A percentile compares a stretch with the other conserved stretches of the same genome.
Conservation (phyloP, 345 rosid genomes). For the Salix dunnii region DNA sequence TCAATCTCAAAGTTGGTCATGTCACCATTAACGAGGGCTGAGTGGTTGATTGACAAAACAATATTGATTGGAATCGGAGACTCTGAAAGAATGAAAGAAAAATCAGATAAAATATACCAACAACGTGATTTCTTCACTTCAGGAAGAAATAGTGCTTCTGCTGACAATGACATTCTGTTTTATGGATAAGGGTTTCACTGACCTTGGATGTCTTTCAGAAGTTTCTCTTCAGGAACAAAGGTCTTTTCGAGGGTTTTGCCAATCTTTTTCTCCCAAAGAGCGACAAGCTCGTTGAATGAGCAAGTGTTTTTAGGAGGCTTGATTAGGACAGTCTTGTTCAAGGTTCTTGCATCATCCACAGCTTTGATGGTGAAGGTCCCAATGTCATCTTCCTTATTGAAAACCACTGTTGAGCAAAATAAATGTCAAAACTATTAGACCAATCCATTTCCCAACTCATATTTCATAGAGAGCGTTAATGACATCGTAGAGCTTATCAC, state of each 20-base stretch:
- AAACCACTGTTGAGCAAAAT: conserved; percentile 10
- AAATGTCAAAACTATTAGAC: not conserved
- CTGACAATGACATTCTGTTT: not conserved
- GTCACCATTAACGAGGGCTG: conserved; percentile 19
- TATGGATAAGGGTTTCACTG: not conserved
- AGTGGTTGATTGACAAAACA: conserved; percentile 14
- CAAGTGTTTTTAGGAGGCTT: conserved; percentile 21
- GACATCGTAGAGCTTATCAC: not conserved
- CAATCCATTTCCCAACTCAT: not conserved
- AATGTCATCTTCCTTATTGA: conserved; percentile 22
- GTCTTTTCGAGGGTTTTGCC: conserved; percentile 30
- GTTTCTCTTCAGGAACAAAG: conserved; percentile 27
- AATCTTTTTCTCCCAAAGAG: conserved; percentile 33
- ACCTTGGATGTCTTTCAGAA: conserved; percentile 35
- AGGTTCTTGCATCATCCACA: conserved; percentile 33
- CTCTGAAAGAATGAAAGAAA: conserved; percentile 4
- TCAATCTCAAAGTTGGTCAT: conserved; percentile 26
- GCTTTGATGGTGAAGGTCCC: conserved; percentile 32
- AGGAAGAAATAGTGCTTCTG: not conserved
- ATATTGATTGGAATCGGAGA: conserved; percentile 15
- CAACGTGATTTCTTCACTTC: not conserved
- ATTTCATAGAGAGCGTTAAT: not conserved
- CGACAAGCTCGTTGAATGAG: conserved; percentile 30
- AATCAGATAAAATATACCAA: not conserved
- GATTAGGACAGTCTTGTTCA: conserved; percentile 31